Conservation (phyloP, 106 monocot species). For the Dendrobium chrysotoxum region DNA sequence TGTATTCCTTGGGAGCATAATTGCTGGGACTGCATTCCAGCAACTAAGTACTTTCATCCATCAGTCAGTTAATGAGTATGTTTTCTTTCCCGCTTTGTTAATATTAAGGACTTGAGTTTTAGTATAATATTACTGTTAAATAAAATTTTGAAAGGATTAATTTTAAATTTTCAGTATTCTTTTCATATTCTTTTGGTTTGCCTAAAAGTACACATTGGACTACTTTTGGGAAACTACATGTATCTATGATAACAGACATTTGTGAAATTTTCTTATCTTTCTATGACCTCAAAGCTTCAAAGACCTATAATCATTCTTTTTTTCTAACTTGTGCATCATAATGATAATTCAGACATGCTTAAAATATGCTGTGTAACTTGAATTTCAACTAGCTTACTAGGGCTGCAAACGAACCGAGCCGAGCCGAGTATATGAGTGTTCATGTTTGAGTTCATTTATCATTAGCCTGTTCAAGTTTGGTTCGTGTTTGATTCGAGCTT, state of each 20-base stretch:
- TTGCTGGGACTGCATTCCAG: constrained; percentile 49
- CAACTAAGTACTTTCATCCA: constrained; percentile 44
- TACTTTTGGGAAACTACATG: no score
- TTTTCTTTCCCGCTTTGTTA: background rate
- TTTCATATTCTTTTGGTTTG: background rate
- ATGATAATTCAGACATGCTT: no score
- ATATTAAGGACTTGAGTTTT: background rate
- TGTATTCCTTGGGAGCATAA: constrained; percentile 61
- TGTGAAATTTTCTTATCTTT: background rate
- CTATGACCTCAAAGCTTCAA: background rate
- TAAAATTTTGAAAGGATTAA: background rate
- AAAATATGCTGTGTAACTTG: no score
- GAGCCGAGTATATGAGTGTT: no score
- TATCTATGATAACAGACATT: background rate
- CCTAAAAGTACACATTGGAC: background rate
- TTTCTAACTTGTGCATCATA: background rate
- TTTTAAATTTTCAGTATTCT: no score
- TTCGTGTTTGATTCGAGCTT: no score
- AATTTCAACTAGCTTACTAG: no score
- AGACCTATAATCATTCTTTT: background rate
- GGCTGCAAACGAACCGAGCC: no score
- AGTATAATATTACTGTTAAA: background rate
- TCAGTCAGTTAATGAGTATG: constrained; percentile 49
- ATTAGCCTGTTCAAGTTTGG: no score
- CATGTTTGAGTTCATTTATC: no score